Evolutionary conservation across 768 basidiomycete genomes (phyloP).

Genomic region (Multifurca ochricompacta): DNA sequence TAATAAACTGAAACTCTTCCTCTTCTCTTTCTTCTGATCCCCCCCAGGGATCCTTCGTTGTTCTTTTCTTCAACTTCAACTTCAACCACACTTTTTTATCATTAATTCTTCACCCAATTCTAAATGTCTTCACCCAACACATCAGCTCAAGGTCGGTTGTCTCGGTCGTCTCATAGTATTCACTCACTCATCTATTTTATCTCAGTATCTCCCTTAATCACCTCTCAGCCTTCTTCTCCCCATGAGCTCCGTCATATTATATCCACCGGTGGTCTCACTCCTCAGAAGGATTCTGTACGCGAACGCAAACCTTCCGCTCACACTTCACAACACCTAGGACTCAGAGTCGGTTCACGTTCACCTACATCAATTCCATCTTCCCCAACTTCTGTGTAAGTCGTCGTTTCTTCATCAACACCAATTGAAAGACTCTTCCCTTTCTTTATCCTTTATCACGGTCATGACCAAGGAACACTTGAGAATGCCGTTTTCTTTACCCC

Average conservation of each 20-base stretch:
- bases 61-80: neutral
- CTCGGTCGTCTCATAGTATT: no score
- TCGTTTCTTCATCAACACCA: slow-evolving; percentile 9
- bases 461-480: neutral
- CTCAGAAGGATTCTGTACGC: slow-evolving; percentile 29
- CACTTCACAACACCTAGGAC: slow-evolving; percentile 42
- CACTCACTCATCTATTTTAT: neutral
- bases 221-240: slow-evolving; percentile 21
- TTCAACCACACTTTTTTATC: neutral
- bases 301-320: slow-evolving; percentile 36
- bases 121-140: slow-evolving; percentile 14
- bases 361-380: slow-evolving; percentile 73
- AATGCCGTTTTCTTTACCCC: slow-evolving; percentile 1
- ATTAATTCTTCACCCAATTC: neutral
- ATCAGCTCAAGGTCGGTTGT: neutral
- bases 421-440: neutral
- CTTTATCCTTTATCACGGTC: neutral
- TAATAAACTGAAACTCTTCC: no score
- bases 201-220: slow-evolving; percentile 15
- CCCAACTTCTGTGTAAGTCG: slow-evolving; percentile 66
- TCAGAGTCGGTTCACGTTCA: slow-evolving; percentile 51
- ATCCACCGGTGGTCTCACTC: slow-evolving; percentile 38
- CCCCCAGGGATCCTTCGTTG: no score
- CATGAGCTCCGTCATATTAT: slow-evolving; percentile 51
- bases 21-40: no score